phyloP scores from a whole-genome alignment of 352 stramenopile genomes.

The Phytophthora hibernalis region DNA sequence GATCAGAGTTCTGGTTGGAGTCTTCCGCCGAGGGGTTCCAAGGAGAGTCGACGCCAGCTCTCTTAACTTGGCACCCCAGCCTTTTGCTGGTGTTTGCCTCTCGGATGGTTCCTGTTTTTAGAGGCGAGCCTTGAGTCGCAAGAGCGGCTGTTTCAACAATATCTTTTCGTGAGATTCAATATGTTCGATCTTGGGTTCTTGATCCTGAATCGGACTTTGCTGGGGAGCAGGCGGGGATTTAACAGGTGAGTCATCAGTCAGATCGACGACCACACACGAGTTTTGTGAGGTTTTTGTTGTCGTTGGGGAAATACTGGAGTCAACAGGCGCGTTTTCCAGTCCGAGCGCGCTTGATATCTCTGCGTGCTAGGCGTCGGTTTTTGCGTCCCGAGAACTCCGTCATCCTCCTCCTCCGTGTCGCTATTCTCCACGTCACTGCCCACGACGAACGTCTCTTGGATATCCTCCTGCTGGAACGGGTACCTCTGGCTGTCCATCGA shows the following conservation, averaged over 20 bases:
- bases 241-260: slow-evolving; percentile 23
- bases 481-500: slow-evolving; percentile 42
- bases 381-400: slow-evolving; percentile 1
- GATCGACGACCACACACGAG: slow-evolving; percentile 21
- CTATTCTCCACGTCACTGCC: slow-evolving; percentile 61
- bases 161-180: not conserved
- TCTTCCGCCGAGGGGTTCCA: slow-evolving; percentile 3
- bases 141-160: not conserved
- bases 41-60: slow-evolving; percentile 22
- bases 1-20: not conserved
- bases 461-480: slow-evolving; percentile 60
- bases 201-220: not conserved
- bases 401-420: slow-evolving; percentile 38
- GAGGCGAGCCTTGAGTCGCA: slow-evolving; percentile 1
- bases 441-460: slow-evolving; percentile 56
- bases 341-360: not conserved
- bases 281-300: slow-evolving; percentile 12
- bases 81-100: slow-evolving; percentile 11
- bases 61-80: slow-evolving; percentile 14
- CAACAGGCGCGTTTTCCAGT: not conserved
- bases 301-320: slow-evolving; percentile 7
- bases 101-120: slow-evolving; percentile 8
- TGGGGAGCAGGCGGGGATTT: not conserved
- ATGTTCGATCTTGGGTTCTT: slow-evolving; percentile 8
- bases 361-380: slow-evolving; percentile 5